phyloP scores from a whole-genome alignment of 352 stramenopile genomes.

The Pythium folliculosum region DNA sequence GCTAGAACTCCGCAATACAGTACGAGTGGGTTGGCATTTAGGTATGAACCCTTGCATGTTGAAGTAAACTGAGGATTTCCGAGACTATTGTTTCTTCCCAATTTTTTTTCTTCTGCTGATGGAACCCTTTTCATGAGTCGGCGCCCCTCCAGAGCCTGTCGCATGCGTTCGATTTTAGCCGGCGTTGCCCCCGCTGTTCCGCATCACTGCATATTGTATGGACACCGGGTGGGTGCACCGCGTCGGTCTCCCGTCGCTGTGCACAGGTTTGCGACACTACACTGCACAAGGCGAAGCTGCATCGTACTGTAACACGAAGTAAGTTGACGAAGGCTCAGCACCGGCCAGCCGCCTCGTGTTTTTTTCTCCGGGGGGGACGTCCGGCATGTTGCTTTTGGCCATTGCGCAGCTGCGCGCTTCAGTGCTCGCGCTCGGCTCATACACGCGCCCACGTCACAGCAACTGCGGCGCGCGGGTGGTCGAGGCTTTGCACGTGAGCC shows the following conservation, averaged over 20 bases:
- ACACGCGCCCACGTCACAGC: constrained; percentile 2
- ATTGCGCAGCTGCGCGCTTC: constrained; percentile 17
- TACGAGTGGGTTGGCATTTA: no score
- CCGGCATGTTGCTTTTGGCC: constrained; percentile 6
- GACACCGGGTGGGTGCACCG: neutral
- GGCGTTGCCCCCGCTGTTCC: neutral
- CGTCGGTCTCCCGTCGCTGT: no score
- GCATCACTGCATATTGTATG: neutral
- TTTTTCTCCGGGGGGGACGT: neutral
- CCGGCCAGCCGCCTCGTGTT: neutral
- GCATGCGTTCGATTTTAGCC: constrained; percentile 24
- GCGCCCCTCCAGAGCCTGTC: constrained; percentile 21
- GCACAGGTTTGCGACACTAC: no score
- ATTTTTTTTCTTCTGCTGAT: constrained; percentile 19
- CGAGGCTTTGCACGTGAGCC: constrained; percentile 1
- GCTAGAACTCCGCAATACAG: no score
- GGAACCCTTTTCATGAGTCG: neutral
- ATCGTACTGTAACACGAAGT: no score
- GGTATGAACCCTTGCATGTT: no score
- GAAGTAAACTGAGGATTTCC: neutral
- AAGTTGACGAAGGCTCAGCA: no score
- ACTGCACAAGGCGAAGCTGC: no score
- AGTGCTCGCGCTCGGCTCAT: constrained; percentile 5
- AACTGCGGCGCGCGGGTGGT: neutral
- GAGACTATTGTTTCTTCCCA: neutral